Evolutionary conservation across 1,139 yeast species (phyloP), one percentile per base, ranked within the genome.

Genomic region (Scheffersomyces parashehatae): DNA sequence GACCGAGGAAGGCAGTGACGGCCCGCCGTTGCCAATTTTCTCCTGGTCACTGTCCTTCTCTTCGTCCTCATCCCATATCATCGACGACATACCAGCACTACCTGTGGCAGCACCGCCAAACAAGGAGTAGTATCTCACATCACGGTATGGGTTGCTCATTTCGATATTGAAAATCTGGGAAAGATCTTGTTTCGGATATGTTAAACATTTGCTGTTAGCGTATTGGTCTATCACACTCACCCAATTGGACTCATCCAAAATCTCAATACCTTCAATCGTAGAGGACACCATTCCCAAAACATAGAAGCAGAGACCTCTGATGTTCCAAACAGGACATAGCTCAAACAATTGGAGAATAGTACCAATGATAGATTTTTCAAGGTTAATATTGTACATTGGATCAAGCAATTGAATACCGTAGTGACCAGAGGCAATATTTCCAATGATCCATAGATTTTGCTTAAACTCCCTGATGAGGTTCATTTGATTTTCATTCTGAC

Each of bases 191-290:
- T 51, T 55, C 0, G 91, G 90, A 36, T 81, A 65, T n/a, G 83
- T 71, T 35, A 83, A 64, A 8, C 88, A 82, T 20, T 74, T 57
- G 1, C 90, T 83, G 6, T 67, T 63, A 12, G 79, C 75, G 54
- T 75, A 75, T 3, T 73, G 67, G 47, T 82, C 79, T 34, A 79
- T 61, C 20, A 81, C 81, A 14, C 86, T 78, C 26, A 70, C 70
- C 97, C 97, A 91, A 2, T 83, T 82, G 42, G 77, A 68, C 54
- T 89, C 96, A 57, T 88, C 96, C 42, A 91, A 67, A n/a, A 90
- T 81, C 55, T 90, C 97, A 29, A 83, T 75, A 0, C 98, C 98
- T 55, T 88, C 91, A 30, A 70, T 70, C 0, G 96, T 88, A 14
- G 76, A 73, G 0, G 95, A 75, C 13, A 90, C 73, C 54, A 88